These are phyloP conservation scores for Baudoinia panamericana DNA, from an alignment of 495 filamentous ascomycete species.

Conservation along the genomic window DNA sequence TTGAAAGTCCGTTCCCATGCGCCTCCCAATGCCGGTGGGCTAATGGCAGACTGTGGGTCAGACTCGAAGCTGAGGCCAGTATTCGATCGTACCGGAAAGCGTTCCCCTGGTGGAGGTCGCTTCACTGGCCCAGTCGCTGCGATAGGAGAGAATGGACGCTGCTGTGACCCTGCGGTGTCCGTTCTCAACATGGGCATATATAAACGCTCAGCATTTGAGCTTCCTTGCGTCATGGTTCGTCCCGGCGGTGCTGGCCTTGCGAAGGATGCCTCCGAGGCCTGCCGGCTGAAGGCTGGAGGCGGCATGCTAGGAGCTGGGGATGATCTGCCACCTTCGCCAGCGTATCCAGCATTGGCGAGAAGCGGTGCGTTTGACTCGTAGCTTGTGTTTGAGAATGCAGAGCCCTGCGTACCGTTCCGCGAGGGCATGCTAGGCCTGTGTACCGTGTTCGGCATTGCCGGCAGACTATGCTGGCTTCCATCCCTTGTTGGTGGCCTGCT, in stretches of 20 bases:
- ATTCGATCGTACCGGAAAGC: conserved; percentile 14
- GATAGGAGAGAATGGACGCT: conserved; percentile 7
- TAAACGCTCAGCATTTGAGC: conserved; percentile 1
- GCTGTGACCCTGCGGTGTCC: conserved; percentile 2
- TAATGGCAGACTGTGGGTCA: conserved; percentile 4
- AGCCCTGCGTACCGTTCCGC: conserved; percentile 35
- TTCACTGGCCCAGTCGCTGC: conserved; percentile 2
- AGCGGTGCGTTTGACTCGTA: conserved; percentile 48
- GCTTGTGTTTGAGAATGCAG: conserved; percentile 32
- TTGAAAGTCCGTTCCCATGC: conserved; percentile 2
- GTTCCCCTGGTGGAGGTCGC: conserved; percentile 6
- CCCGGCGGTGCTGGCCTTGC: conserved; percentile 7
- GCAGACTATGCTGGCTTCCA: conserved; percentile 24
- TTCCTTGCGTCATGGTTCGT: conserved; percentile 11
- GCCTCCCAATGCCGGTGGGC: conserved; percentile 2
- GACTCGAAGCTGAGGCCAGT: conserved; percentile 19
- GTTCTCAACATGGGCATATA: conserved; percentile 8
- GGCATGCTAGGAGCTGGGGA: conserved; percentile 14
- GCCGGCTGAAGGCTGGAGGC: conserved; percentile 21
- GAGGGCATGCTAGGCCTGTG: conserved; percentile 28
- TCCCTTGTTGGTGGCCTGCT: conserved; percentile 42
- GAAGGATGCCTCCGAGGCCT: conserved; percentile 12
- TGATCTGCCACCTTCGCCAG: conserved; percentile 8
- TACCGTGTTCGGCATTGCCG: conserved; percentile 33
- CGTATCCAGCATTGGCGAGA: conserved; percentile 42